Conservation (phyloP, 177 flowering plant genomes). For the Vitis hybrid region DNA sequence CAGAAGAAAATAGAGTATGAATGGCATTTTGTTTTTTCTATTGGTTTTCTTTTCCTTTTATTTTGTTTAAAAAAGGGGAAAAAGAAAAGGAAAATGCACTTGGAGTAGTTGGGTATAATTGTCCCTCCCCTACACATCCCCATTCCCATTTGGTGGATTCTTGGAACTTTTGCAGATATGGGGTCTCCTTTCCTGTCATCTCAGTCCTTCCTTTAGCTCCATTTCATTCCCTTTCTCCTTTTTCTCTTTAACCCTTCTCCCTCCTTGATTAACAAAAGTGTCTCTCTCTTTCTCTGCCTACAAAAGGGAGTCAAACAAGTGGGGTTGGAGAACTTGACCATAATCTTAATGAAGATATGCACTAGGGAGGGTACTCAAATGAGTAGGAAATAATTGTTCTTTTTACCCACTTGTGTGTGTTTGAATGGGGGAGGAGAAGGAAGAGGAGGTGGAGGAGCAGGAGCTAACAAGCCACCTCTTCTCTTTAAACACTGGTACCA, state of each 20-base stretch:
- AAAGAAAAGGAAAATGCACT: neutral
- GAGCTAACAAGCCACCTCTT: neutral
- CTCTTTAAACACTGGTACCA: constrained; percentile 6
- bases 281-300: neutral
- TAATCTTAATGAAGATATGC: constrained; percentile 17
- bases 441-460: no score
- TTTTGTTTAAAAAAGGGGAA: neutral
- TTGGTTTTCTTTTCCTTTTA: neutral
- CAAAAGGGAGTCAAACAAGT: constrained; percentile 18
- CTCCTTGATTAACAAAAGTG: constrained; percentile 4
- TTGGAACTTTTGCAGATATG: neutral
- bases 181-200: neutral
- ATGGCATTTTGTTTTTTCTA: neutral
- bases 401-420: constrained; percentile 16
- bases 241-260: neutral
- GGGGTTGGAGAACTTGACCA: constrained; percentile 21
- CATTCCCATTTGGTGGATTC: constrained; percentile 3
- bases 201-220: neutral
- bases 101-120: constrained; percentile 1
- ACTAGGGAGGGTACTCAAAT: constrained; percentile 15
- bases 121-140: neutral
- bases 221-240: neutral
- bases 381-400: constrained; percentile 32
- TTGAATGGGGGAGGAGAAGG: constrained; percentile 5
- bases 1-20: neutral